Evolutionary conservation across 2,329 filamentous ascomycete species (phyloP).

Genomic region (Myriosclerotinia curreyana): DNA sequence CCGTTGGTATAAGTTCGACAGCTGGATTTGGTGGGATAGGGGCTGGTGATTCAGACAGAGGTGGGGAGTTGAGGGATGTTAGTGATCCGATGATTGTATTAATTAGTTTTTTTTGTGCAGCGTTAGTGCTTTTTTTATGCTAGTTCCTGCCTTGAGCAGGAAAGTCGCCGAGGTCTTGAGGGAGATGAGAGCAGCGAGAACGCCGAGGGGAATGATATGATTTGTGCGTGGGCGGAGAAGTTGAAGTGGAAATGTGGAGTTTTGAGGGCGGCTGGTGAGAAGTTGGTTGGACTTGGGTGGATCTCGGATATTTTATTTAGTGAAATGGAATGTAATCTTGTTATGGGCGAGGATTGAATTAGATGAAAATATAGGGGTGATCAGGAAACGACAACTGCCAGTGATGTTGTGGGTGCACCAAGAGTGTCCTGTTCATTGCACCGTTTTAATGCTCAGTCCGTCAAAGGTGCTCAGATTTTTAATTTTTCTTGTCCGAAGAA

Average conservation of each 20-base stretch:
- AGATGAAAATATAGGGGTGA: neutral
- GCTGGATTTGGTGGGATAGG: neutral
- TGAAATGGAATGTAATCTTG: neutral
- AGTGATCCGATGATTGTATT: conserved; percentile 22
- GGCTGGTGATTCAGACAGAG: neutral
- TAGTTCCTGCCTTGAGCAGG: conserved; percentile 26
- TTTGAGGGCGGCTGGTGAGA: neutral
- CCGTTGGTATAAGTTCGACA: neutral
- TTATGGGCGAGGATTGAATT: neutral
- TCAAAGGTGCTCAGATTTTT: too few relatives aligned
- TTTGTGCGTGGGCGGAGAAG: accelerated
- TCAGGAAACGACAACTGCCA: neutral
- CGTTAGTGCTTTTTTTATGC: conserved; percentile 29
- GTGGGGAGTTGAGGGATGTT: neutral
- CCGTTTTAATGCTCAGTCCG: too few relatives aligned
- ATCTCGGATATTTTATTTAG: neutral
- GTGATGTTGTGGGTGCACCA: too few relatives aligned
- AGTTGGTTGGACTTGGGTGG: neutral
- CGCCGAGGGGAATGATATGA: conserved; percentile 10
- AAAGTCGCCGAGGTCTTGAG: neutral
- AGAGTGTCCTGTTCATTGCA: too few relatives aligned
- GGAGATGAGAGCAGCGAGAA: conserved; percentile 1
- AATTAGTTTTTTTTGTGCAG: conserved; percentile 24
- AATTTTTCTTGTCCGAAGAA: too few relatives aligned
- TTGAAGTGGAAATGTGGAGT: neutral